Evolutionary conservation across 2,329 filamentous ascomycete species (phyloP).

Genomic region (Pestalotiopsis sp.): DNA sequence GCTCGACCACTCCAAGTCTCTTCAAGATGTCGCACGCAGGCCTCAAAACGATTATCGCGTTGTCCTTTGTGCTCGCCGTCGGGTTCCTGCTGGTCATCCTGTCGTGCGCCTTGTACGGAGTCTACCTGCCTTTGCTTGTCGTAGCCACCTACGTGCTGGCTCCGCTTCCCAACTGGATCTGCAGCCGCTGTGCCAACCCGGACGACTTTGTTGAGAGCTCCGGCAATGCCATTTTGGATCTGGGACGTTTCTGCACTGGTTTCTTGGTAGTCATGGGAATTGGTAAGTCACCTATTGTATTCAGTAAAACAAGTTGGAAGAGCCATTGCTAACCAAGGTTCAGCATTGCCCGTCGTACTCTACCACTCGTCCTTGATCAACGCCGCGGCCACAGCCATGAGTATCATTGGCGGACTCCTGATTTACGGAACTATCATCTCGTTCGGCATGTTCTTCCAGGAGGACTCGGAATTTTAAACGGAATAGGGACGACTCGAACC

Average conservation of each 20-base stretch:
- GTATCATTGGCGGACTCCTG: constrained; percentile 84
- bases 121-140: constrained; percentile 93
- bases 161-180: constrained; percentile 96
- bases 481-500: background rate
- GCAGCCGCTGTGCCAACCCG: constrained; percentile 81
- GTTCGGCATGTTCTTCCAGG: constrained; percentile 97
- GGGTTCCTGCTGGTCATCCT: constrained; percentile 99
- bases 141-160: constrained; percentile 95
- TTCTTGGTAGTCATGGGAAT: constrained; percentile 98
- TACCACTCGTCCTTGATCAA: constrained; percentile 85
- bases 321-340: background rate
- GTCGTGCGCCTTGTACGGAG: constrained; percentile 91
- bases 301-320: background rate
- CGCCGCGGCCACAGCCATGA: constrained; percentile 91
- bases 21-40: constrained; percentile 74
- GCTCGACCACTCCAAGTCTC: constrained; percentile 12
- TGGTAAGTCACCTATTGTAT: constrained; percentile 56
- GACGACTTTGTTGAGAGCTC: constrained; percentile 94
- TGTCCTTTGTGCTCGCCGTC: constrained; percentile 98
- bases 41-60: constrained; percentile 97
- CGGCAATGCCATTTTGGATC: constrained; percentile 83
- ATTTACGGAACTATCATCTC: constrained; percentile 99
- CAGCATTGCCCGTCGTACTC: constrained; percentile 85
- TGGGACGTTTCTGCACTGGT: constrained; percentile 91
- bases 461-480: constrained; percentile 87